These are phyloP conservation scores for Phytophthora hibernalis DNA, from an alignment of 352 stramenopile genomes.

Conservation along the genomic window DNA sequence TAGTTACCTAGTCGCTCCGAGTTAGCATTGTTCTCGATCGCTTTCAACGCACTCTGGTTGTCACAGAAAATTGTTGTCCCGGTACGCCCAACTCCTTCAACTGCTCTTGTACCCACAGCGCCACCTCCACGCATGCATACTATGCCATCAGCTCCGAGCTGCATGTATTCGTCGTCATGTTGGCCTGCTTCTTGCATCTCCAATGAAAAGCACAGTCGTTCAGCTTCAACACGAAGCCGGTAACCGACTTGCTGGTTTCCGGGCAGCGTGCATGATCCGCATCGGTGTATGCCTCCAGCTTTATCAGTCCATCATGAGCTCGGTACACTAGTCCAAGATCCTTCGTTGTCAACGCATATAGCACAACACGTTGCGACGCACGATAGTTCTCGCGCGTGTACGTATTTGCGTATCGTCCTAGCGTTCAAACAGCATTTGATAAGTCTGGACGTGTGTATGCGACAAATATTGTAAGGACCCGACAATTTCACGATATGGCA, in stretches of 20 bases:
- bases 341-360: neutral
- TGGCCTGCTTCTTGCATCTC: no score
- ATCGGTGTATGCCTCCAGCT: neutral
- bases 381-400: conserved; percentile 9
- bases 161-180: no score
- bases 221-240: neutral
- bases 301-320: neutral
- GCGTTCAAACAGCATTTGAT: conserved; percentile 2
- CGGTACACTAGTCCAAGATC: conserved; percentile 5
- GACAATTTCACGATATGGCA: conserved; percentile 2
- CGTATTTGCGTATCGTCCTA: neutral
- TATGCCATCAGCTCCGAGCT: no score
- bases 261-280: neutral
- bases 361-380: conserved; percentile 1
- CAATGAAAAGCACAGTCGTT: neutral
- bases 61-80: conserved; percentile 16
- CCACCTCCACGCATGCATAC: no score
- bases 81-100: neutral
- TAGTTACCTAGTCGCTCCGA: conserved; percentile 9
- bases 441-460: neutral
- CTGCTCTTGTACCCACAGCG: no score
- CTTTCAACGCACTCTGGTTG: conserved; percentile 13
- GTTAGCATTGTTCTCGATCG: conserved; percentile 20
- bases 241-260: neutral
- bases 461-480: conserved; percentile 9